Conservation (phyloP, 2,329 filamentous ascomycete genomes). For the Trichoderma afroharzianum region DNA sequence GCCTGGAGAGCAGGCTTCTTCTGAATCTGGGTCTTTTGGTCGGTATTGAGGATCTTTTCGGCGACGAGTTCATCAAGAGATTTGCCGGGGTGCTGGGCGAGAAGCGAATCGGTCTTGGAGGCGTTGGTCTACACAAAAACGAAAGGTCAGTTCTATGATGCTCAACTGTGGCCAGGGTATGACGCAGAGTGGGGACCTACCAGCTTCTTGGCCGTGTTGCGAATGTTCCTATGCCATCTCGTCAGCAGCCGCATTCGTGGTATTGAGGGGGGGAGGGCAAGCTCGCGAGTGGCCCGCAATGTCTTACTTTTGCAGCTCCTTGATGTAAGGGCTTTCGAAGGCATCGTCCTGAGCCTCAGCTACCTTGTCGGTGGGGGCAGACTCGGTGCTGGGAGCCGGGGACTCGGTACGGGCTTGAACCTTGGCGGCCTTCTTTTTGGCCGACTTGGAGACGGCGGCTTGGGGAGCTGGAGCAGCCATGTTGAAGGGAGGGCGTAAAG, state of each 20-base stretch:
- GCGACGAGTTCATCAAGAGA: conserved; percentile 70
- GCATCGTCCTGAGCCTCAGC: conserved; percentile 56
- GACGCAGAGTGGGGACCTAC: conserved; percentile 51
- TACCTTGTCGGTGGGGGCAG: conserved; percentile 48
- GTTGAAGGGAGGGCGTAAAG: not conserved
- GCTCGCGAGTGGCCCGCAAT: not conserved
- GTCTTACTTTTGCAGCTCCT: conserved; percentile 83
- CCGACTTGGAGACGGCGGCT: conserved; percentile 57
- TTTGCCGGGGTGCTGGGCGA: conserved; percentile 66
- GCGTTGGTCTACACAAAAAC: conserved; percentile 55
- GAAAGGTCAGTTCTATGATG: not conserved
- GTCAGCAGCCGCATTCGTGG: conserved; percentile 21
- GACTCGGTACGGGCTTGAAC: conserved; percentile 50
- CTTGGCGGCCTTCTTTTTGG: conserved; percentile 64
- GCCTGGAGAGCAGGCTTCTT: conserved; percentile 72
- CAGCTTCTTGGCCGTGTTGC: conserved; percentile 92
- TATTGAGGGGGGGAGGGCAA: not conserved
- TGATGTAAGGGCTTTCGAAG: conserved; percentile 74
- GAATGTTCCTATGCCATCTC: conserved; percentile 64
- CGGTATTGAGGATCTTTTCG: conserved; percentile 70
- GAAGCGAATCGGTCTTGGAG: conserved; percentile 66
- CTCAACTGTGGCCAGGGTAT: not conserved
- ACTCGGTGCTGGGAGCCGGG: conserved; percentile 47
- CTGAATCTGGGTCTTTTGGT: conserved; percentile 72
- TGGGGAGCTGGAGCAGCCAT: conserved; percentile 63